These are phyloP conservation scores for Batrachochytrium dendrobatidis DNA, from an alignment of 371 early-diverging fungal genomes.

Conservation along the genomic window DNA sequence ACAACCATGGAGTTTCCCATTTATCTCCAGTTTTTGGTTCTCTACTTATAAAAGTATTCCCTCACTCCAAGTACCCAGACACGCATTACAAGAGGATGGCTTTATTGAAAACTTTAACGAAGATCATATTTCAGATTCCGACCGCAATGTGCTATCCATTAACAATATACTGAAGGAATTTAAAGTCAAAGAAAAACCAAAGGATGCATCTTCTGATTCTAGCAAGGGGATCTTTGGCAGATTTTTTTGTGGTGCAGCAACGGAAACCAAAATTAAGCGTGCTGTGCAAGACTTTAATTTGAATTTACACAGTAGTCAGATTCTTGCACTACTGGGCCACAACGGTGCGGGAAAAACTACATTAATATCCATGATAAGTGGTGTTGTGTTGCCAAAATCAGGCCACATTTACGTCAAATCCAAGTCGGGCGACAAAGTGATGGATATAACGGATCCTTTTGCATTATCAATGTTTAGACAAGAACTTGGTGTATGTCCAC, in stretches of 20 bases:
- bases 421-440: background rate
- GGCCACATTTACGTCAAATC: background rate
- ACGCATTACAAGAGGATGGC: background rate
- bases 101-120: background rate
- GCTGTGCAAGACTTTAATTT: background rate
- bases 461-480: background rate
- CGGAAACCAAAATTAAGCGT: background rate
- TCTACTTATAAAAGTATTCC: background rate
- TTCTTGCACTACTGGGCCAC: conserved; percentile 1
- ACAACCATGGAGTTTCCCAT: conserved; percentile 52
- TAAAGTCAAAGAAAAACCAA: background rate
- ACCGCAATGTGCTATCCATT: background rate
- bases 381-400: background rate
- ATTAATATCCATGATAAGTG: too few relatives aligned
- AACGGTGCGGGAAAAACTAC: too few relatives aligned
- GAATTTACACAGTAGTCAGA: background rate
- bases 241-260: background rate
- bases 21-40: conserved; percentile 13
- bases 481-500: conserved; percentile 57
- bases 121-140: background rate
- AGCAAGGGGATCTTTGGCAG: too few relatives aligned
- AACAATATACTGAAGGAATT: background rate
- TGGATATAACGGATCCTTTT: background rate
- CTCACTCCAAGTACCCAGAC: background rate
- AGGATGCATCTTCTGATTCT: too few relatives aligned